Evolutionary conservation across 2,329 filamentous ascomycete species (phyloP).

Genomic region (Diaporthe ilicicola): DNA sequence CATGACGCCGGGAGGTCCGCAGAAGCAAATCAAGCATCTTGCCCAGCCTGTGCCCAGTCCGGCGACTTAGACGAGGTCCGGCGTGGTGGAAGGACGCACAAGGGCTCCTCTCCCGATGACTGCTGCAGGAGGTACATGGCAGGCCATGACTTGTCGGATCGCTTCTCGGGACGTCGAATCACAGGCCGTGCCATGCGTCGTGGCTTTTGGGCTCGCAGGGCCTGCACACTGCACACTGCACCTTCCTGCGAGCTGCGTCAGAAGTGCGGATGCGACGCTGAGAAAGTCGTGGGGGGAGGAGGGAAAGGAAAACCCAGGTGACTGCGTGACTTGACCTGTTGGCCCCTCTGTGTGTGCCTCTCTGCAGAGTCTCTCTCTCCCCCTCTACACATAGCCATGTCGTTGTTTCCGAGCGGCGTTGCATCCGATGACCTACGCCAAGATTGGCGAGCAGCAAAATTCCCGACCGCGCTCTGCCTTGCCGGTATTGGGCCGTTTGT

Average conservation of each 20-base stretch:
- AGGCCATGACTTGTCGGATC: constrained; percentile 27
- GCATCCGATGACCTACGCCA: constrained; percentile 27
- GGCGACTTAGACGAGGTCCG: constrained; percentile 22
- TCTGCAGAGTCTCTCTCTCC: background rate
- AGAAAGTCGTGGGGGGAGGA: background rate
- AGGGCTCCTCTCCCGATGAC: constrained; percentile 28
- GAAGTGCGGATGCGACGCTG: constrained; percentile 20
- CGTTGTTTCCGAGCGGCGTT: constrained; percentile 8
- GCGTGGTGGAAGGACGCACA: constrained; percentile 28
- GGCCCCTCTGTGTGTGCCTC: background rate
- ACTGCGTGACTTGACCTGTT: background rate
- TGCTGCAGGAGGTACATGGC: constrained; percentile 24
- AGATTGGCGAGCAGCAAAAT: constrained; percentile 20
- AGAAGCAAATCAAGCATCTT: background rate
- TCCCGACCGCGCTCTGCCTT: constrained; percentile 10
- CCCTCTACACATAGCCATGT: no score
- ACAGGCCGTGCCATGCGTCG: constrained; percentile 6
- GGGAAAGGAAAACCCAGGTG: background rate
- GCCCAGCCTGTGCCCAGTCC: background rate
- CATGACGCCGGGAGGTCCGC: no score
- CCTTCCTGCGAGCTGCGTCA: constrained; percentile 10
- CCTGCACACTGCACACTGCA: background rate
- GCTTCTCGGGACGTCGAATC: constrained; percentile 12
- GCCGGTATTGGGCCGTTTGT: constrained; percentile 16
- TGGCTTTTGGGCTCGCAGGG: constrained; percentile 8